Conservation (phyloP, 2,329 filamentous ascomycete genomes). For the Penicillium sp. region DNA sequence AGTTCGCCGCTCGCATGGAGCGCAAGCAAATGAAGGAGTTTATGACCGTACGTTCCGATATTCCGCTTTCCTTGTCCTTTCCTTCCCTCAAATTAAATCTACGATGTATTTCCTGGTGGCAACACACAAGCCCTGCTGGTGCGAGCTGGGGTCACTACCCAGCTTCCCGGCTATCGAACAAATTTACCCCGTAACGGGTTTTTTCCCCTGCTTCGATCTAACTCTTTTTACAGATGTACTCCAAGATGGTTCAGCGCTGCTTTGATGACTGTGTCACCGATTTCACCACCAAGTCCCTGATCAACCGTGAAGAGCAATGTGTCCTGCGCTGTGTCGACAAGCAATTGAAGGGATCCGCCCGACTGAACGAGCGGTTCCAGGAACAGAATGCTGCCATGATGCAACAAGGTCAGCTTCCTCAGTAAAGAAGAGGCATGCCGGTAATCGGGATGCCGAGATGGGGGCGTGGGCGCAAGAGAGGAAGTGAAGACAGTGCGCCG, state of each 20-base stretch:
- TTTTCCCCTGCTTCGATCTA: slow-evolving; percentile 13
- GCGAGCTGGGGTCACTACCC: too few species aligned
- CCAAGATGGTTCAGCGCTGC: slow-evolving; percentile 66
- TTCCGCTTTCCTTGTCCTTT: not conserved
- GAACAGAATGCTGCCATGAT: slow-evolving; percentile 72
- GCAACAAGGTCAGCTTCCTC: slow-evolving; percentile 59
- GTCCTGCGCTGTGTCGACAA: slow-evolving; percentile 95
- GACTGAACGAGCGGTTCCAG: slow-evolving; percentile 88
- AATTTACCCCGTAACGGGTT: too few species aligned
- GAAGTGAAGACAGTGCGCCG: not conserved
- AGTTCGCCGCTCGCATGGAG: slow-evolving; percentile 93
- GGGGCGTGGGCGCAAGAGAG: not conserved
- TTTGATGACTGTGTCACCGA: slow-evolving; percentile 97
- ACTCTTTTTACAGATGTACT: slow-evolving; percentile 62
- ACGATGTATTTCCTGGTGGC: too few species aligned
- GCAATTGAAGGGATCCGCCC: slow-evolving; percentile 87
- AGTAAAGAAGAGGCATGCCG: slow-evolving; percentile 25
- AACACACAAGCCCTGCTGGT: too few species aligned
- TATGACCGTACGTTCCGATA: slow-evolving; percentile 74
- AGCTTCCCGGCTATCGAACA: not conserved
- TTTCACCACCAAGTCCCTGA: slow-evolving; percentile 96
- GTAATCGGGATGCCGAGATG: slow-evolving; percentile 8
- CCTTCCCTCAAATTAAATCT: too few species aligned
- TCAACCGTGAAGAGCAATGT: slow-evolving; percentile 85
- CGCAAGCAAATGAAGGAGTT: slow-evolving; percentile 99